Conservation (phyloP, 495 filamentous ascomycete species). For the Xylaria nigripes region DNA sequence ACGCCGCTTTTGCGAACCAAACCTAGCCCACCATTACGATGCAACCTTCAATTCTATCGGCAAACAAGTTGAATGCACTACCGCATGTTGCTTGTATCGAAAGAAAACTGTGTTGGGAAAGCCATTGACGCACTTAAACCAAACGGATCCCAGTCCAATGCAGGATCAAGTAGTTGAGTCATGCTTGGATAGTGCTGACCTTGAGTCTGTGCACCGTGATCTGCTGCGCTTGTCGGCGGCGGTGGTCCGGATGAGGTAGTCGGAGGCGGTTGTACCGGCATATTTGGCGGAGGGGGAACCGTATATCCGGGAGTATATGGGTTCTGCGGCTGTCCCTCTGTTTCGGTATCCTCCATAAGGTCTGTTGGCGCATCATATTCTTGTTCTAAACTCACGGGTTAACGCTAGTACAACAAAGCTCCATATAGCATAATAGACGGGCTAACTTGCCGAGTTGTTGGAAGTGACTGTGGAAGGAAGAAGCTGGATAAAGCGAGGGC, state of each 20-base stretch:
- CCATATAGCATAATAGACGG: conserved; percentile 52
- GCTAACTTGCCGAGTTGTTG: conserved; percentile 93
- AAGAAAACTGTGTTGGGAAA: conserved; percentile 83
- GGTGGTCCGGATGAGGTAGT: conserved; percentile 29
- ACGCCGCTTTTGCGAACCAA: not conserved
- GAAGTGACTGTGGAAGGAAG: conserved; percentile 82
- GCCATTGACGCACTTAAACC: conserved; percentile 89
- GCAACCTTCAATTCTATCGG: not conserved
- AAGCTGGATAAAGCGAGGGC: conserved; percentile 63
- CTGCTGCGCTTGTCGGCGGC: conserved; percentile 25
- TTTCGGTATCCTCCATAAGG: conserved; percentile 77
- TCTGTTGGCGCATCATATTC: conserved; percentile 97
- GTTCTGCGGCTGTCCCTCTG: conserved; percentile 57
- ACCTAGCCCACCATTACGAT: not conserved
- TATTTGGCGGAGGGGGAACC: conserved; percentile 25
- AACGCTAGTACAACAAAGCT: conserved; percentile 76
- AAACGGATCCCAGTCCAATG: conserved; percentile 84
- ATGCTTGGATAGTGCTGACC: conserved; percentile 46
- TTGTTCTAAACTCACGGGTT: conserved; percentile 83
- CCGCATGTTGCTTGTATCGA: conserved; percentile 58
- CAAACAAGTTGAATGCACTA: conserved; percentile 9
- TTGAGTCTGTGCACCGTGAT: conserved; percentile 29
- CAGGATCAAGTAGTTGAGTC: conserved; percentile 67
- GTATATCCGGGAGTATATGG: conserved; percentile 48
- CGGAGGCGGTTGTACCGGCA: conserved; percentile 36